Percentiles rank a stretch among this genome's conserved stretches.
Evolutionary conservation across 352 stramenopile genomes (phyloP).

Genomic region (Pythium chondricola): DNA sequence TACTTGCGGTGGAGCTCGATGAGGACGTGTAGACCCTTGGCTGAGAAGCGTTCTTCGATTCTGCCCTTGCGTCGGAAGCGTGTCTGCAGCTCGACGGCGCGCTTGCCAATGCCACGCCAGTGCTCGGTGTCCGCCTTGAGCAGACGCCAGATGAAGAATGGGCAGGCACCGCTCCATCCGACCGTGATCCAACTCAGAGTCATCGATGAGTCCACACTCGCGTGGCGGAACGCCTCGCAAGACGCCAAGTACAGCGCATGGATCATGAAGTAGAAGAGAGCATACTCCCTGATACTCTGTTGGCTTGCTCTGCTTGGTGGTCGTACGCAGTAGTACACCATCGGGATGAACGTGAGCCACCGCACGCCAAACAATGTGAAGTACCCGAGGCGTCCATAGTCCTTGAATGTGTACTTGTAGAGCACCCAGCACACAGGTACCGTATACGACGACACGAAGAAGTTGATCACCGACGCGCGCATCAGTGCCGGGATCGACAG

Average conservation of each 20-base stretch:
- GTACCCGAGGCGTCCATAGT: constrained; percentile 10
- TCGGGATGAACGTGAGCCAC: constrained; percentile 13
- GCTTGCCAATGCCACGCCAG: constrained; percentile 22
- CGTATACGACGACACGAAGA: constrained; percentile 30
- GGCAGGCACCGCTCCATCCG: constrained; percentile 24
- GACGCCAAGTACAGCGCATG: constrained; percentile 10
- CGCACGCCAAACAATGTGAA: constrained; percentile 2
- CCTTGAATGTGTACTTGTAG: constrained; percentile 12
- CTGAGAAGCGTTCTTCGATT: constrained; percentile 34
- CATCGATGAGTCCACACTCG: constrained; percentile 11
- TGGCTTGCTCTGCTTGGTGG: constrained; percentile 10
- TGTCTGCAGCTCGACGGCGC: constrained; percentile 19
- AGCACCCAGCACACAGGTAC: constrained; percentile 18
- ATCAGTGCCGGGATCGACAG: constrained; percentile 38
- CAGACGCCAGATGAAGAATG: constrained; percentile 24
- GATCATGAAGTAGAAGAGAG: constrained; percentile 16
- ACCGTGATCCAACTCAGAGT: constrained; percentile 21
- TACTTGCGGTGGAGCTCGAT: constrained; percentile 39
- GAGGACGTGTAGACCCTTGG: constrained; percentile 39
- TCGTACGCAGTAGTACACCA: constrained; percentile 18
- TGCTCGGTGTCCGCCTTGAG: constrained; percentile 27
- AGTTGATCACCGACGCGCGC: constrained; percentile 29
- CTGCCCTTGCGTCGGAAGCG: constrained; percentile 21
- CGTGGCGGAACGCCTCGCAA: constrained; percentile 14
- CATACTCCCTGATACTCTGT: constrained; percentile 10